These are phyloP conservation scores for Acacia acuminata DNA, from an alignment of 306 rosid genomes.

Conservation along the genomic window DNA sequence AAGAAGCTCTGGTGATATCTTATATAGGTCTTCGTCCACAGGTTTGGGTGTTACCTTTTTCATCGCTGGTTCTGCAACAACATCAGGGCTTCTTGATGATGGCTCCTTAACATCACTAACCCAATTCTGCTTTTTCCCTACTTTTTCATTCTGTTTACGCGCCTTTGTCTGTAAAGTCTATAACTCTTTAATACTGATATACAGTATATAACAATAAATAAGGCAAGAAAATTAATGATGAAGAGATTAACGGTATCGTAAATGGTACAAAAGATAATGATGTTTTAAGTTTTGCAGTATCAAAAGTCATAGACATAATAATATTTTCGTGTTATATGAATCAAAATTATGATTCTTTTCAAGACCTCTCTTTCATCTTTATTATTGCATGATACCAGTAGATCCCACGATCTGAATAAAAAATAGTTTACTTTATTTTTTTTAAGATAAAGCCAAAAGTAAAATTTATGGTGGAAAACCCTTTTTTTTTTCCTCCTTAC, in stretches of 20 bases:
- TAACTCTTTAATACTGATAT: slow-evolving; percentile 7
- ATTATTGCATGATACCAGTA: background rate
- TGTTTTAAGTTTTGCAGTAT: too few relatives aligned
- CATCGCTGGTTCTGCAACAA: slow-evolving; percentile 29
- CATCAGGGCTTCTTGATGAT: slow-evolving; percentile 12
- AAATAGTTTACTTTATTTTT: background rate
- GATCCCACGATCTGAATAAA: background rate
- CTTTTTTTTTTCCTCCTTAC: too few relatives aligned
- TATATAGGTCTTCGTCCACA: slow-evolving; percentile 80
- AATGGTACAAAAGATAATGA: background rate
- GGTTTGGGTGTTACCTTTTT: slow-evolving; percentile 63
- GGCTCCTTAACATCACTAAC: slow-evolving; percentile 42
- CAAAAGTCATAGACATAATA: background rate
- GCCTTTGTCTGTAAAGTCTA: slow-evolving; percentile 56
- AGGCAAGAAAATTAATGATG: background rate
- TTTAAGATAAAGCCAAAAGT: too few relatives aligned
- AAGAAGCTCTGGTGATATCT: slow-evolving; percentile 69
- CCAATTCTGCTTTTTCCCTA: slow-evolving; percentile 56
- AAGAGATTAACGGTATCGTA: background rate
- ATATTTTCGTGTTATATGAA: background rate
- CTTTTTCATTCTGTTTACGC: slow-evolving; percentile 47
- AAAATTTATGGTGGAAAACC: too few relatives aligned
- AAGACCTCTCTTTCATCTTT: background rate
- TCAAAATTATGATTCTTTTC: background rate
- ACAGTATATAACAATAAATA: too few relatives aligned